These are phyloP conservation scores for Pestalotiopsis sp. DNA, from an alignment of 2,329 filamentous ascomycete species.

Conservation along the genomic window DNA sequence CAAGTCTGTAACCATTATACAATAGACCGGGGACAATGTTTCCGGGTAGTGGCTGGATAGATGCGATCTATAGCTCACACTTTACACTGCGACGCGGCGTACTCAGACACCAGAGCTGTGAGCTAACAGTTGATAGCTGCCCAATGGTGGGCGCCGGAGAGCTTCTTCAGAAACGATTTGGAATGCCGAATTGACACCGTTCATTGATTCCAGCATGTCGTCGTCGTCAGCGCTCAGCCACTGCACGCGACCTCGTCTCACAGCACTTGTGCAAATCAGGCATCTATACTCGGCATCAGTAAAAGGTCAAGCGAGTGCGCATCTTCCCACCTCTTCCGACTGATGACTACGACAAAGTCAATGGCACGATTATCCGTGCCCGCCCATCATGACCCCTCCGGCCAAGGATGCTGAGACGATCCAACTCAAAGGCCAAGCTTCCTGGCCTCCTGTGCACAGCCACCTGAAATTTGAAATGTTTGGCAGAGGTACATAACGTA, in stretches of 20 bases:
- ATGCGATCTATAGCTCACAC: too few relatives aligned
- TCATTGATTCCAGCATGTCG: background rate
- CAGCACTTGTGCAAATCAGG: background rate
- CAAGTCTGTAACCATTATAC: background rate
- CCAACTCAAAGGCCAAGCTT: conserved; percentile 2
- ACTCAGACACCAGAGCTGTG: too few relatives aligned
- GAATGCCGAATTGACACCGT: background rate
- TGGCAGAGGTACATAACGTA: background rate
- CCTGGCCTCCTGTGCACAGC: background rate
- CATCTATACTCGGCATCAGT: background rate
- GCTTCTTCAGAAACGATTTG: background rate
- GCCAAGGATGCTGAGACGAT: background rate
- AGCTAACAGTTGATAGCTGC: too few relatives aligned
- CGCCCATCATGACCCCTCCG: background rate
- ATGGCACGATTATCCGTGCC: background rate
- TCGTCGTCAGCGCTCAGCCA: background rate
- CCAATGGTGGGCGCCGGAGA: background rate
- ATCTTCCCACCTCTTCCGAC: background rate
- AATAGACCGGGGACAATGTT: too few relatives aligned
- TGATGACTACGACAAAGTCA: background rate
- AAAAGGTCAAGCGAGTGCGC: background rate
- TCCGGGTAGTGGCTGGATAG: too few relatives aligned
- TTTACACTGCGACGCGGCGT: too few relatives aligned
- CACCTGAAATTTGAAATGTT: background rate
- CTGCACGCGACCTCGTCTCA: background rate